These are phyloP conservation scores for Skeletonema marinoi DNA, from an alignment of 108 stramenopile species.

Conservation along the genomic window DNA sequence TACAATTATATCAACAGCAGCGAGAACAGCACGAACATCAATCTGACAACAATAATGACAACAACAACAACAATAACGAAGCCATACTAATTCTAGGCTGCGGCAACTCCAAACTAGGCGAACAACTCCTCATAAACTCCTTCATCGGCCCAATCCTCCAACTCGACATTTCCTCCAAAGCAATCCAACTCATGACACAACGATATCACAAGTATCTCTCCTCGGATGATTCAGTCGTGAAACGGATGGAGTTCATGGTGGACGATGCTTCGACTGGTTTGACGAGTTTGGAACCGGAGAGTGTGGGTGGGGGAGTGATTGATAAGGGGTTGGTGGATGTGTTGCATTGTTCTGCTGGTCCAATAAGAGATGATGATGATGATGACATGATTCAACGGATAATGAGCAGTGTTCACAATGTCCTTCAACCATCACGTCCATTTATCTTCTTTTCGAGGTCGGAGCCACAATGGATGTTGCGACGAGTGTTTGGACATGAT, in stretches of 20 bases:
- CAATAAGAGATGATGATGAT: constrained; percentile 7
- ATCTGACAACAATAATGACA: not conserved
- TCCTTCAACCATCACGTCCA: constrained; percentile 60
- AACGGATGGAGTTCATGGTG: constrained; percentile 53
- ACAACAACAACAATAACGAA: constrained; percentile 39
- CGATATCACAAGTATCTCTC: constrained; percentile 50
- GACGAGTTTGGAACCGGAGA: constrained; percentile 57
- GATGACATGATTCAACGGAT: constrained; percentile 51
- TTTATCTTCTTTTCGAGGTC: constrained; percentile 72
- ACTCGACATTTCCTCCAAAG: constrained; percentile 65
- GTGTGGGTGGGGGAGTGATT: constrained; percentile 64
- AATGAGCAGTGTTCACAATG: constrained; percentile 67
- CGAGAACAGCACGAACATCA: too few species aligned
- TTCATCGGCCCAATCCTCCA: constrained; percentile 58
- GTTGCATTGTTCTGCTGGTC: constrained; percentile 52
- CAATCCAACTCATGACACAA: constrained; percentile 61
- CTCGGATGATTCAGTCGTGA: constrained; percentile 34
- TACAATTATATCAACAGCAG: constrained; percentile 2
- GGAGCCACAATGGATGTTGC: constrained; percentile 71
- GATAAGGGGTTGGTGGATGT: constrained; percentile 88
- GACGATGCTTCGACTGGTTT: constrained; percentile 73
- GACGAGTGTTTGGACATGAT: constrained; percentile 23
- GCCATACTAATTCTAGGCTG: constrained; percentile 78
- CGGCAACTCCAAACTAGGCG: constrained; percentile 77
- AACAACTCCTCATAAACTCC: constrained; percentile 58